Evolutionary conservation across 1,139 yeast species (phyloP).

Genomic region (Nematodospora anomalae): DNA sequence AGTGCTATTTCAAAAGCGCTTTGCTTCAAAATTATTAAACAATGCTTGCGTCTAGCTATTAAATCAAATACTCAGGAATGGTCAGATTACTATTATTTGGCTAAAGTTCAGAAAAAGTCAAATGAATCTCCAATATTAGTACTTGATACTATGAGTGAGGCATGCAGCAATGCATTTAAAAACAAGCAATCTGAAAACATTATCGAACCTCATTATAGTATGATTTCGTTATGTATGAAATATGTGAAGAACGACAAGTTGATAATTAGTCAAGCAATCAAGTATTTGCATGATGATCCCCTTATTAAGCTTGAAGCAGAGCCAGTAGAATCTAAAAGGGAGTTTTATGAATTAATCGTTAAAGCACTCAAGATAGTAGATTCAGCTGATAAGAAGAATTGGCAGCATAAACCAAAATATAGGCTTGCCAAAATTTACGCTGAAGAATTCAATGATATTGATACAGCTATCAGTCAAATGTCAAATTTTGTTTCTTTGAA

Average conservation of each 20-base stretch:
- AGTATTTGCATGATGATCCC: conserved; percentile 37
- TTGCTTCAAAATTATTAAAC: conserved; percentile 38
- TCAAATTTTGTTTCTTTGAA: conserved; percentile 62
- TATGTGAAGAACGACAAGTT: conserved; percentile 42
- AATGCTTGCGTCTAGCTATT: conserved; percentile 45
- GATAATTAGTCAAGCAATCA: conserved; percentile 34
- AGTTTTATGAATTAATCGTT: conserved; percentile 26
- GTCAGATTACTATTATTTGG: conserved; percentile 58
- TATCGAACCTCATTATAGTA: conserved; percentile 72
- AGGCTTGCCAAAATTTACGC: conserved; percentile 65
- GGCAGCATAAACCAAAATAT: conserved; percentile 89
- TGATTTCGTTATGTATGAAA: conserved; percentile 62
- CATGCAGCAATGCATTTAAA: conserved; percentile 12
- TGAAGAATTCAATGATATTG: conserved; percentile 52
- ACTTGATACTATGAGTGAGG: conserved; percentile 35
- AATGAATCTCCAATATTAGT: conserved; percentile 28
- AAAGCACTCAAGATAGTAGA: conserved; percentile 39
- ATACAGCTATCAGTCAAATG: conserved; percentile 65
- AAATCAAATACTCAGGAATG: conserved; percentile 53
- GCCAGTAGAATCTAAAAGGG: conserved; percentile 15
- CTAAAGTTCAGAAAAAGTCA: conserved; percentile 60
- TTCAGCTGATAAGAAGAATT: conserved; percentile 71
- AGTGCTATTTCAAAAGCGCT: conserved; percentile 26
- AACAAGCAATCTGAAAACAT: conserved; percentile 48
- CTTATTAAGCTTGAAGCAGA: conserved; percentile 19